phyloP scores from a whole-genome alignment of 805 yeast genomes.

The Sungouiella blattae region DNA sequence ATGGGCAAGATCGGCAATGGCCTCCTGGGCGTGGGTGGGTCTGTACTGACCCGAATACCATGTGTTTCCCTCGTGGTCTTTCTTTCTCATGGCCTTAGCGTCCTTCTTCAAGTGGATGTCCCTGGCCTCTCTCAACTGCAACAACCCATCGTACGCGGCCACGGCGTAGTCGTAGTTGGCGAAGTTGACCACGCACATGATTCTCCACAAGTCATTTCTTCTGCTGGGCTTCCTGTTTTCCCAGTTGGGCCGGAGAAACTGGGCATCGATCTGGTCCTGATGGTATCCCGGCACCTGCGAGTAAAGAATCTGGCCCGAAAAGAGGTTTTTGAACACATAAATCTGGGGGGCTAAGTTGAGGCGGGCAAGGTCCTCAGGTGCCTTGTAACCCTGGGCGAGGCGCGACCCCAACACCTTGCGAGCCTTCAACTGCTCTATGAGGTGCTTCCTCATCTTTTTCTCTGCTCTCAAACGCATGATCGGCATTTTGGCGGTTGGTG shows the following conservation, averaged over 20 bases:
- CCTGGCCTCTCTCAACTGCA: constrained; percentile 69
- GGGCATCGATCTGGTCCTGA: constrained; percentile 59
- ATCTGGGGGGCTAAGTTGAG: constrained; percentile 80
- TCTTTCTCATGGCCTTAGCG: constrained; percentile 66
- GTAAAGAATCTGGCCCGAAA: constrained; percentile 85
- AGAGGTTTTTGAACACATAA: constrained; percentile 76
- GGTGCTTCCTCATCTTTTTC: constrained; percentile 45
- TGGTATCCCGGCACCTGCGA: constrained; percentile 75
- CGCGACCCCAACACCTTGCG: constrained; percentile 42
- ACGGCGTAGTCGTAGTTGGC: constrained; percentile 59
- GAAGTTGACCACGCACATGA: constrained; percentile 80
- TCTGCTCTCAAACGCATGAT: constrained; percentile 39
- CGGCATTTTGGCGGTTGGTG: constrained; percentile 23
- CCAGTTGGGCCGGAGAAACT: constrained; percentile 84
- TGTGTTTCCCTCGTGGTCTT: constrained; percentile 71
- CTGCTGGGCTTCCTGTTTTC: constrained; percentile 75
- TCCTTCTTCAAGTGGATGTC: constrained; percentile 53
- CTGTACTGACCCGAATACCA: constrained; percentile 88
- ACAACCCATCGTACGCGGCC: constrained; percentile 69
- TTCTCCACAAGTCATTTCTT: constrained; percentile 86
- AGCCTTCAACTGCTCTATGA: constrained; percentile 42
- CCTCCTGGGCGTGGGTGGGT: constrained; percentile 87
- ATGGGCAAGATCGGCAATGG: constrained; percentile 77
- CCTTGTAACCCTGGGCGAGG: constrained; percentile 37
- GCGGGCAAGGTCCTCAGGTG: constrained; percentile 28